A percentile compares a stretch with the other conserved stretches of the same genome.
Evolutionary conservation across 176 grass and related monocot genomes (phyloP).

Genomic region (Oryza meridionalis): DNA sequence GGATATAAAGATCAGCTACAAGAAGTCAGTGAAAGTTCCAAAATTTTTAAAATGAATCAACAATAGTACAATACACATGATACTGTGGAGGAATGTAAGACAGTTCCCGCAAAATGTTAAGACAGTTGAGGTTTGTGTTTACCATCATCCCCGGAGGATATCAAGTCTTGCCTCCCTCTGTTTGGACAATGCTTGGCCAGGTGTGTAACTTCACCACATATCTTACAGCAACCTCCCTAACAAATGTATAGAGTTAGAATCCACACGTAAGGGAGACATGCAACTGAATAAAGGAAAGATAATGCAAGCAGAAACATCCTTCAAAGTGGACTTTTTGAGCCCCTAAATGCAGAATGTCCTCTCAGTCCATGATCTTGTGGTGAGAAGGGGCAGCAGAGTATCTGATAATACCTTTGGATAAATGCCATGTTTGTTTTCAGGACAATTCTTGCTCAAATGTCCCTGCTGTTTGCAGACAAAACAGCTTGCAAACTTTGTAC

Average conservation of each 20-base stretch:
- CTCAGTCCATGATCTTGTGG: background rate
- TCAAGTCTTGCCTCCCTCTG: conserved; percentile 50
- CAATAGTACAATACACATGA: background rate
- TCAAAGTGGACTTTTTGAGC: background rate
- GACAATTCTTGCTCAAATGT: conserved; percentile 90
- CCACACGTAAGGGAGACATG: background rate
- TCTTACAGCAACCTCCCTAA: conserved; percentile 93
- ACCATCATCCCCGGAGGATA: conserved; percentile 40
- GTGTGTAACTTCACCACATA: conserved; percentile 91
- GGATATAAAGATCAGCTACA: conserved; percentile 1
- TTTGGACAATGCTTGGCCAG: conserved; percentile 91
- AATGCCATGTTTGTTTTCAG: conserved; percentile 79
- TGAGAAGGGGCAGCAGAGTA: background rate
- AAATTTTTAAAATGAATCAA: conserved; percentile 26
- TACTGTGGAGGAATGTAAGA: background rate
- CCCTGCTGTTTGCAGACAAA: conserved; percentile 89
- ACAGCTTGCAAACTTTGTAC: conserved; percentile 88
- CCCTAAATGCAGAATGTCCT: background rate
- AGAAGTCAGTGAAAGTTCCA: background rate
- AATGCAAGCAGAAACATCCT: conserved; percentile 20
- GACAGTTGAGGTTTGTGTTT: conserved; percentile 27
- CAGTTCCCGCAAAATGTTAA: conserved; percentile 5
- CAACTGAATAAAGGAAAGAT: background rate
- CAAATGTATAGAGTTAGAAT: conserved; percentile 35
- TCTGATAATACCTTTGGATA: conserved; percentile 83